Evolutionary conservation across 2,329 filamentous ascomycete species (phyloP), one percentile per base, ranked within the genome.

Genomic region (Fusarium nematophilum): DNA sequence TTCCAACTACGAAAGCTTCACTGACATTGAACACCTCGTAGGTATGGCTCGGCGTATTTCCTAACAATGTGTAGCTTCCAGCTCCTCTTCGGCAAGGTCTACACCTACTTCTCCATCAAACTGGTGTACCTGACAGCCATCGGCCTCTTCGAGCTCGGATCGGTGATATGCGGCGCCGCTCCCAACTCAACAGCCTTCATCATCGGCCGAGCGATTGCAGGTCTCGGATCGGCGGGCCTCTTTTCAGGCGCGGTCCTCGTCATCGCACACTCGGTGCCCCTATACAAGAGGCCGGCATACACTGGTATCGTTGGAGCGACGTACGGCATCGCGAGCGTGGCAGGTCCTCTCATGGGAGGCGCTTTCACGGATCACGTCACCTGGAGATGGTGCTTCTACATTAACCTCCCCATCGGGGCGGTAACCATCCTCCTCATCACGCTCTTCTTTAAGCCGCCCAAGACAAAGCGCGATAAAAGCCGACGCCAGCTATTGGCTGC

Each of bases 71-170:
- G 46, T 18, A 26, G 36, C 6, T 49, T 49, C 18, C 36, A 49
- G 10, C 21, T 49, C 13, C 33, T 49, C 18, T 49, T 73, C 6
- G 78, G 78, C 37, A 82, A 82, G 38, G 71, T 72, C 2, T 79
- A 78, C 69, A 79, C 76, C 54, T 82, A 81, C 68, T 85, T 84
- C 61, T 71, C 77, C n/a, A 75, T 84, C 55, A 79, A 78, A 64
- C 75, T 72, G 48, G 75, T 75, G 3, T 86, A 81, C 62, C 72
- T 85, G 5, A 33, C 66, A 13, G 70, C 74, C 6, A 73, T 87
- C 21, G 53, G 76, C 43, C 72, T 85, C 42, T 84, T 87, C 46
- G 83, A 84, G 61, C 46, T 84, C 2, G 83, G 84, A 15, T 80
- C 76, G 15, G 64, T 82, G n/a, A 74, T 86, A 48, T 85, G 83